A percentile compares a stretch with the other conserved stretches of the same genome.
phyloP scores from a whole-genome alignment of 2,329 filamentous ascomycete species.

The Rosellinia necatrix region DNA sequence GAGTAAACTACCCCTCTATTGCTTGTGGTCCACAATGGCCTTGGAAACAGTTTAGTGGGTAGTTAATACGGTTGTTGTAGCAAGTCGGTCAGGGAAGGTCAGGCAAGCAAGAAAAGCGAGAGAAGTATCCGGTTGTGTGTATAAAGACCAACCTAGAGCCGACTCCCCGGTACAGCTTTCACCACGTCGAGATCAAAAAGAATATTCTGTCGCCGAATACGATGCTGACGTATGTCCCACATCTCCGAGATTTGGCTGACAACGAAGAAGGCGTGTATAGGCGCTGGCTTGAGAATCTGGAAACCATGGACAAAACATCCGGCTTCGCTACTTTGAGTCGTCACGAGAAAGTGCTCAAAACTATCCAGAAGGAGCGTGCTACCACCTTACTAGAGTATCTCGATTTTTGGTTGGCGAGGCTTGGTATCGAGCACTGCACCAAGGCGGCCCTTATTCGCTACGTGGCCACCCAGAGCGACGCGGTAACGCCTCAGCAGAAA shows the following conservation, averaged over 20 bases:
- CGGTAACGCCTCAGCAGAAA: conserved; percentile 60
- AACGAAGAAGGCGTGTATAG: conserved; percentile 61
- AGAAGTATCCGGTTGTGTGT: conserved; percentile 49
- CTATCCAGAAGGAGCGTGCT: conserved; percentile 56
- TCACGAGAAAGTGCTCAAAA: conserved; percentile 54
- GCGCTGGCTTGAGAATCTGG: conserved; percentile 61
- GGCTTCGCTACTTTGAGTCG: conserved; percentile 60
- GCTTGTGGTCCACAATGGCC: too few relatives aligned
- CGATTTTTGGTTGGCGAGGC: conserved; percentile 56
- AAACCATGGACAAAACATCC: conserved; percentile 61
- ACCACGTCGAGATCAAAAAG: conserved; percentile 63
- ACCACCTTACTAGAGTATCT: conserved; percentile 58
- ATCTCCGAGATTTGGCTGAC: conserved; percentile 60
- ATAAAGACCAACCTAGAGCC: conserved; percentile 55
- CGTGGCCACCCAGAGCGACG: conserved; percentile 54
- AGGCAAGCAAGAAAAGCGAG: conserved; percentile 51
- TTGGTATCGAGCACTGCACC: conserved; percentile 56
- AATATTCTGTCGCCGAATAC: conserved; percentile 65
- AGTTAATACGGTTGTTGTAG: conserved; percentile 38
- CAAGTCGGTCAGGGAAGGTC: conserved; percentile 47
- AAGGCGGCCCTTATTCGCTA: conserved; percentile 58
- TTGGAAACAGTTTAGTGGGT: neutral
- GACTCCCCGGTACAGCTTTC: conserved; percentile 64
- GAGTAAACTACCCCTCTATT: conserved; percentile 19
- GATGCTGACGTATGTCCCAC: conserved; percentile 64